phyloP scores from a whole-genome alignment of 1,284 basidiomycete genomes.

The Fomitopsis pinicola region DNA sequence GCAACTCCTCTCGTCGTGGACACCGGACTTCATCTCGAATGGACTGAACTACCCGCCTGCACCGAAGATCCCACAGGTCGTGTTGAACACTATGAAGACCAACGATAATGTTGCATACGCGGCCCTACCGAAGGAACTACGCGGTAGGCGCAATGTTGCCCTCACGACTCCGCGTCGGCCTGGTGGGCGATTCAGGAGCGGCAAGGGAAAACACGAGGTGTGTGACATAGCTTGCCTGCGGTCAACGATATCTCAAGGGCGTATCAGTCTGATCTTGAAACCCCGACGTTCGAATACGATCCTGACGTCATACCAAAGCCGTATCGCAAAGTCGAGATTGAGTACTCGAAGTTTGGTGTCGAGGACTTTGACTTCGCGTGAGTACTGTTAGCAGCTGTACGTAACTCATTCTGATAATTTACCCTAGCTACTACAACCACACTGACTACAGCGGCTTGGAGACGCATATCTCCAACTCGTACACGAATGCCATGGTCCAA shows the following conservation, averaged over 20 bases:
- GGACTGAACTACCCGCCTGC: constrained; percentile 57
- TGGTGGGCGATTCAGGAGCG: constrained; percentile 80
- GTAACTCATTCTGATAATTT: not conserved
- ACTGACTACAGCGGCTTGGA: constrained; percentile 91
- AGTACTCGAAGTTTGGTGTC: constrained; percentile 98
- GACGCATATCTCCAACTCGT: constrained; percentile 96
- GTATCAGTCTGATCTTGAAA: constrained; percentile 44
- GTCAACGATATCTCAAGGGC: not conserved
- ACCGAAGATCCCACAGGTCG: constrained; percentile 73
- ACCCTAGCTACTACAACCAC: constrained; percentile 81
- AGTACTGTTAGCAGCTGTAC: not conserved
- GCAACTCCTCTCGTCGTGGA: constrained; percentile 80
- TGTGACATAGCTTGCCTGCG: not conserved
- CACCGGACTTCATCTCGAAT: constrained; percentile 45
- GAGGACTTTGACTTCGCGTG: constrained; percentile 99
- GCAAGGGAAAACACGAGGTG: constrained; percentile 40
- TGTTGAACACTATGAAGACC: constrained; percentile 76
- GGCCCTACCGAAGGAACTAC: constrained; percentile 76
- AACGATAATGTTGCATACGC: constrained; percentile 92
- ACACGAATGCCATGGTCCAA: constrained; percentile 92
- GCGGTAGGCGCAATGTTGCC: constrained; percentile 79
- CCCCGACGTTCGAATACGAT: constrained; percentile 41
- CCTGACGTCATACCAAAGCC: constrained; percentile 72
- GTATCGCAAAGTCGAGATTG: constrained; percentile 93
- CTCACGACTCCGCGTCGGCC: constrained; percentile 43